Base-by-base conservation (phyloP, 345 rosid genomes). In the Salix dunnii region DNA sequence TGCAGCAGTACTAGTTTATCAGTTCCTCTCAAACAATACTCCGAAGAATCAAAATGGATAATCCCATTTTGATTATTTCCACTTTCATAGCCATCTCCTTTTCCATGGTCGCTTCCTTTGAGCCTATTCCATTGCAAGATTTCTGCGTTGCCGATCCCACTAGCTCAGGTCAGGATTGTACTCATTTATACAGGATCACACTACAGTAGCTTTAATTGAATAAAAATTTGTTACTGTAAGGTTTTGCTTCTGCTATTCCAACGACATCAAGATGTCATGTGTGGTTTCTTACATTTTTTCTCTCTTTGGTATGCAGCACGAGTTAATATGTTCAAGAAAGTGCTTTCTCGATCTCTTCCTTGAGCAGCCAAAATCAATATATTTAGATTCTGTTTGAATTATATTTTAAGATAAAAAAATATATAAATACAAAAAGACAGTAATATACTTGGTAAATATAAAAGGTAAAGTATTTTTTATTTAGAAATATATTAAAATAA, bases 281-380 rank as follows among this genome's bases (percentile, higher is more conserved):
- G 5, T 3, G 4, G 3, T 42, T 10, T 43, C 49, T 43, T 43
- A 43, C 51, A 2, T 35, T 35, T 35, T 35, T 40, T 12, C n/a
- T n/a, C n/a, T n/a, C n/a, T n/a, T 46, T 46, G 17, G 13, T 14
- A 46, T 13, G 51, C 51, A 46, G 51, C 51, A 46, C 13, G 0
- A 46, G 51, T 46, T 46, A 46, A 46, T 46, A n/a, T n/a, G n/a
- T n/a, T n/a, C n/a, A n/a, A n/a, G 55, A 42, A 16, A 75, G 25
- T 0, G 78, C 84, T 14, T 51, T 75, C 30, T 33, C 80, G 3
- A 42, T 72, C 49, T 75, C 82, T 0, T 69, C 20, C 18, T 18
- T 84, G 27, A 72, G 84, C 61, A 80, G 80, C 77, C 77, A 80
- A 40, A 84, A n/a, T n/a, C n/a, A n/a, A n/a, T n/a, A n/a, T n/a